Evolutionary conservation across 78 protist genomes (phyloP).

Genomic region (Pigoraptor vietnamica): DNA sequence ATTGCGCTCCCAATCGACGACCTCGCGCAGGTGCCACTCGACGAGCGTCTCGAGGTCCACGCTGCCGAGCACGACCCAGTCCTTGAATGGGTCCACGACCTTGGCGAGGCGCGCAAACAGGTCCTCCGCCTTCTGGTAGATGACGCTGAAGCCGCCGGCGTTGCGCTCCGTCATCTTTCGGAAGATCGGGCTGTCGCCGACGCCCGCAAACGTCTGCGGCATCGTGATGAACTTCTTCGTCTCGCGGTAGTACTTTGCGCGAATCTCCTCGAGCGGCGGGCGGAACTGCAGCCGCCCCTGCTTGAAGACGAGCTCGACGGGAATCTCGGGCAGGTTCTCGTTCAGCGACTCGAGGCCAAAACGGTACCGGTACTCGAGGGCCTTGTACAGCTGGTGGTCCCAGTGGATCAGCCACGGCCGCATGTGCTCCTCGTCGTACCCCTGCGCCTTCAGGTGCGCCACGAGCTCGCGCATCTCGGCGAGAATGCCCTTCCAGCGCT

Average conservation of each 20-base stretch:
- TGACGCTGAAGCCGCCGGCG: conserved; percentile 18
- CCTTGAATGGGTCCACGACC: conserved; percentile 10
- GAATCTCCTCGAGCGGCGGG: conserved; percentile 67
- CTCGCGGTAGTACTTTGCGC: conserved; percentile 47
- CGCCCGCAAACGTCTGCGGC: conserved; percentile 59
- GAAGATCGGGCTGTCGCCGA: conserved; percentile 21
- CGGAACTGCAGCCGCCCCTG: conserved; percentile 16
- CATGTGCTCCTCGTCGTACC: background rate
- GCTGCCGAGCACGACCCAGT: conserved; percentile 49
- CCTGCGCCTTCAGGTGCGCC: conserved; percentile 1
- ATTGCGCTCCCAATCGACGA: conserved; percentile 49
- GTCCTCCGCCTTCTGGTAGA: conserved; percentile 37
- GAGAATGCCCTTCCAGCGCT: conserved; percentile 42
- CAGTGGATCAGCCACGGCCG: conserved; percentile 48
- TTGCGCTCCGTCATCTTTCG: conserved; percentile 39
- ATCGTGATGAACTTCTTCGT: conserved; percentile 45
- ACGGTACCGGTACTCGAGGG: conserved; percentile 58
- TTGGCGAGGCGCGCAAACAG: conserved; percentile 29
- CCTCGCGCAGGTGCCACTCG: conserved; percentile 15
- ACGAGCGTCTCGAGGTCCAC: conserved; percentile 22
- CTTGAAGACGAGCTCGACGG: conserved; percentile 25
- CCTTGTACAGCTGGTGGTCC: conserved; percentile 86
- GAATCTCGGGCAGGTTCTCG: conserved; percentile 44
- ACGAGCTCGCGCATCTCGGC: conserved; percentile 21
- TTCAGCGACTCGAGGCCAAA: conserved; percentile 56